phyloP scores from a whole-genome alignment of 73 alveolate species.

The Paramecium octaurelia region DNA sequence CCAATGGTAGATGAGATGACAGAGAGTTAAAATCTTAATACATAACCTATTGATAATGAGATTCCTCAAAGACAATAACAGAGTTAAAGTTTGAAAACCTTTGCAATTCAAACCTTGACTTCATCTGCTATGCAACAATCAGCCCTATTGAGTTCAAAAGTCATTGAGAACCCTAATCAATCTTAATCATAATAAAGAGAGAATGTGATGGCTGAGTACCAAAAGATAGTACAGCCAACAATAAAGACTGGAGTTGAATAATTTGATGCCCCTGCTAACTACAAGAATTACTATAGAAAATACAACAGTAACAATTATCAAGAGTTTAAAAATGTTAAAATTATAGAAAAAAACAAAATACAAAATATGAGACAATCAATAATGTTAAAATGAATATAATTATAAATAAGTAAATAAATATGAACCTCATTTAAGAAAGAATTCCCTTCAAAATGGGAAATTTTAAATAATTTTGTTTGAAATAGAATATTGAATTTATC shows the following conservation, averaged over 20 bases:
- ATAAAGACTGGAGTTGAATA: not conserved
- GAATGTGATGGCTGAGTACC: not conserved
- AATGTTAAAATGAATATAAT: not conserved
- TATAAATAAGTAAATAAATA: not conserved
- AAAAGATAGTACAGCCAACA: not conserved
- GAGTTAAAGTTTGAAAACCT: not conserved
- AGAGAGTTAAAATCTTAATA: not conserved
- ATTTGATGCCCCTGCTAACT: constrained; percentile 44
- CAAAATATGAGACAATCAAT: not conserved
- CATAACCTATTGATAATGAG: not conserved
- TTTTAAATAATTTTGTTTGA: not conserved
- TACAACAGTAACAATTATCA: not conserved
- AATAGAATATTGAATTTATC: not conserved
- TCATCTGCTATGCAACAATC: not conserved
- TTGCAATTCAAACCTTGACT: not conserved
- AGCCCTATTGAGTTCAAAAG: not conserved
- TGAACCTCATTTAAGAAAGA: not conserved
- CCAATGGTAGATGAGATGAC: not conserved
- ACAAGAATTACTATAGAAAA: not conserved
- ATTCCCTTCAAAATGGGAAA: not conserved
- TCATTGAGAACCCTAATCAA: not conserved
- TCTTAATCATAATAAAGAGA: not conserved
- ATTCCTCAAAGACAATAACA: not conserved
- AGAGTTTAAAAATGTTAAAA: not conserved
- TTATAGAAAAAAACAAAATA: not conserved